phyloP scores from a whole-genome alignment of 306 rosid genomes.

The Hippophae rhamnoides region DNA sequence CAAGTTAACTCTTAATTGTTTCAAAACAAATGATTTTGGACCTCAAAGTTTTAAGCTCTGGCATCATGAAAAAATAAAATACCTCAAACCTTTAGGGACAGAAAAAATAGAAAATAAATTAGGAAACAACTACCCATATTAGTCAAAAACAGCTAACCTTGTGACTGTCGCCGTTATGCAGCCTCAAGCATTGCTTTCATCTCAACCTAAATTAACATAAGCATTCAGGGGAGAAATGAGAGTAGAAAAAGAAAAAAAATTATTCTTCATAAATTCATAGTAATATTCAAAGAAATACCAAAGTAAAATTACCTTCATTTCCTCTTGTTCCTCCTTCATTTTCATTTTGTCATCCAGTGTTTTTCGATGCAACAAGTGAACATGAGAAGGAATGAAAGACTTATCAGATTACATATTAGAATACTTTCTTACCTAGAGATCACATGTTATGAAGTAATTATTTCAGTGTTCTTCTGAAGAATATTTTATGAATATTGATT shows the following conservation, averaged over 20 bases:
- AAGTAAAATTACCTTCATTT: slow-evolving; percentile 43
- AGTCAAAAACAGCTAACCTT: slow-evolving; percentile 43
- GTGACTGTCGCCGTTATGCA: slow-evolving; percentile 84
- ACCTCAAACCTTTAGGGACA: too few relatives aligned
- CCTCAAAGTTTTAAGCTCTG: too few relatives aligned
- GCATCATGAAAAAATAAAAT: too few relatives aligned
- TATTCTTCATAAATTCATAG: neutral
- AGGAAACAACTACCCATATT: slow-evolving; percentile 12
- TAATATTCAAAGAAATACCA: slow-evolving; percentile 8
- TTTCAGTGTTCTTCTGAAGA: too few relatives aligned
- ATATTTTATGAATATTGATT: too few relatives aligned
- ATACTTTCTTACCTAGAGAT: neutral
- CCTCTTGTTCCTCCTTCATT: slow-evolving; percentile 72
- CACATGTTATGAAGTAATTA: neutral
- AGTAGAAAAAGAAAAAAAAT: too few relatives aligned
- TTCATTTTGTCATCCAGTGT: slow-evolving; percentile 78
- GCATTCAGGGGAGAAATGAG: slow-evolving; percentile 4
- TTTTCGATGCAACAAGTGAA: slow-evolving; percentile 50
- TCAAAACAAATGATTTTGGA: too few relatives aligned
- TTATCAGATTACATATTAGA: neutral
- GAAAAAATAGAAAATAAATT: neutral
- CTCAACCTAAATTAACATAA: slow-evolving; percentile 47
- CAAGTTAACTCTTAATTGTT: too few relatives aligned
- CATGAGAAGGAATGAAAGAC: slow-evolving; percentile 1
- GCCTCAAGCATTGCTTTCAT: slow-evolving; percentile 74